Base-by-base conservation (phyloP, 306 rosid genomes). In the Nissolia schottii region DNA sequence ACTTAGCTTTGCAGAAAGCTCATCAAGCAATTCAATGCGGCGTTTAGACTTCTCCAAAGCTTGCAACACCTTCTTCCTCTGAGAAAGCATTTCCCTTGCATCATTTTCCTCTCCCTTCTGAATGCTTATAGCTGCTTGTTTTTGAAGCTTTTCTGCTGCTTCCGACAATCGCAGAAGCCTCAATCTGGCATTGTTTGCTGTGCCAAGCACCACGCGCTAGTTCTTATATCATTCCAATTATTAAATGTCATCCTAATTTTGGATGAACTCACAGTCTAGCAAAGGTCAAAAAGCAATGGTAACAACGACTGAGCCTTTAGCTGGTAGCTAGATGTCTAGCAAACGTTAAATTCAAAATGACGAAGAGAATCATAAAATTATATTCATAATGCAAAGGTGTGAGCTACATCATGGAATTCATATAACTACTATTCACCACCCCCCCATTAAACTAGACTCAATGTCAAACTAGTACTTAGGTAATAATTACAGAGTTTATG, bases 61-160 rank as follows among this genome's bases (percentile, higher is more conserved):
- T 67, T 87, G 87, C 90, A 87, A 75, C 56, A 94, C 89, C 79
- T 87, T 91, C 88, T 94, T 94, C 81, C 92, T 94, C 83, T 94
- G 96, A 64, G 87, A 71, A 61, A 94, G 96, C 10, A 81, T 71
- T 24, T 91, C 96, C 81, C 96, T 87, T 5, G 96, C 95, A 41
- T 84, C 89, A 70, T 83, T 72, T 71, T 94, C 98, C 74, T 85
- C 84, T 81, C 97, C 96, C 29, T 71, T 85, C 32, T 71, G 91
- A 64, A 89, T 82, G 54, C 75, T 86, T 59, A 85, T 50, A 54
- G 95, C 90, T 32, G 98, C 98, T 81, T 91, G 96, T 57, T 83
- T 84, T 75, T 79, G 77, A 60, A 94, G 91, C 73, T 94, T 91
- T 83, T 94, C 96, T n/a, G 98, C 98, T 34, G 97, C 90, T 77